phyloP scores from a whole-genome alignment of 2,329 filamentous ascomycete species.

The Pseudocercospora macadamiae region DNA sequence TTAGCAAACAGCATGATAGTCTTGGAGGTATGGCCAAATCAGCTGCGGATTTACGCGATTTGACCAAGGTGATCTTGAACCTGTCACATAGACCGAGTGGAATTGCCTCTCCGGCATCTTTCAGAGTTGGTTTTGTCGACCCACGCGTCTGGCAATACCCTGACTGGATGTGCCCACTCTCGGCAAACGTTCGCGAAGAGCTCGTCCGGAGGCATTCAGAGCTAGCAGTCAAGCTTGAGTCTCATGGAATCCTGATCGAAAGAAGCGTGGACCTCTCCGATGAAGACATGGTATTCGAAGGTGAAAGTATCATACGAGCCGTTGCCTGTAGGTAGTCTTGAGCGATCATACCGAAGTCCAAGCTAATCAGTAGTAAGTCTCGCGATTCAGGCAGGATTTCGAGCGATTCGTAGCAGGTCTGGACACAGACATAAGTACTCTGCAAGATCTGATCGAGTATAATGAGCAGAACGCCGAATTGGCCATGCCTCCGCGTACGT shows the following conservation, averaged over 20 bases:
- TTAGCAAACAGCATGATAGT: neutral
- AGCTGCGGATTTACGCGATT: neutral
- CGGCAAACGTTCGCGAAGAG: neutral
- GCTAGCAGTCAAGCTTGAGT: neutral
- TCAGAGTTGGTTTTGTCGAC: neutral
- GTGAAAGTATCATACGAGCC: neutral
- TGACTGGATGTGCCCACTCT: neutral
- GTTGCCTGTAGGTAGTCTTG: neutral
- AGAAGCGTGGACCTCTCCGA: neutral
- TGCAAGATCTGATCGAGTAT: neutral
- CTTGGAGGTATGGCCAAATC: neutral
- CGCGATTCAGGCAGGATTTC: neutral
- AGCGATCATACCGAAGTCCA: neutral
- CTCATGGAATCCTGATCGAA: neutral
- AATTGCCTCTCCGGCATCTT: neutral
- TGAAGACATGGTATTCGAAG: neutral
- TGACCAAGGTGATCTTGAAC: neutral
- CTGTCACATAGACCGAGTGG: neutral
- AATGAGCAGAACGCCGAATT: neutral
- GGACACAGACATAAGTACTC: neutral
- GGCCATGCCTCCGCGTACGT: neutral
- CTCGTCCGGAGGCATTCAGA: neutral
- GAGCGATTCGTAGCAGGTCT: neutral
- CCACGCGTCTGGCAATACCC: neutral
- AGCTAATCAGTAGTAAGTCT: neutral